Evolutionary conservation across 371 early-diverging fungal species (phyloP), one percentile per base, ranked within the genome.

Genomic region (Syncephalastrum contaminatum): DNA sequence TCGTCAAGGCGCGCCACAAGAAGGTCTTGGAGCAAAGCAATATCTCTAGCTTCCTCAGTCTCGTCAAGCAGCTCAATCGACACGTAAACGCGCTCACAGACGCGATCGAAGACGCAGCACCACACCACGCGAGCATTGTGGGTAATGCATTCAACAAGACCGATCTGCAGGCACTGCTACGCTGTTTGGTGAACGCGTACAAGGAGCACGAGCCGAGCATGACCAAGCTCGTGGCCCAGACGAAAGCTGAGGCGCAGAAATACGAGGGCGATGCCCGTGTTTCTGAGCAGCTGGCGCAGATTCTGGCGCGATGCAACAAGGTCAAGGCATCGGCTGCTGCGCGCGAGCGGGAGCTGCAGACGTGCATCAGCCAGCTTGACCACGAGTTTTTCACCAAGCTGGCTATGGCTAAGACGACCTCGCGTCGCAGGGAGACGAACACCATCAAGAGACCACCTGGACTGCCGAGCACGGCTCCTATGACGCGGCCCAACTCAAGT

Each of bases 301-400:
- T 76, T 1, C 53, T 64, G 18, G 71, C 71, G 51, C 71, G 72
- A 62, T 79, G 73, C 69, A 64, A 75, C 22, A 78, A 78, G 40
- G 40, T 64, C 19, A 61, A 70, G 51, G 49, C 62, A 18, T 48
- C 60, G 5, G 53, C 64, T 15, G 62, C 62, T 40, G 60, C 61
- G 21, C 59, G 67, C 8, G 73, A 68, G 43, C 59, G 62, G 30
- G 70, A 72, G 36, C 27, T 72, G 22, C 73, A 70, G 48, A 66
- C 63, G 22, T 68, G 70, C 45, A 64, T 72, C 16, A 63, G 53
- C 36, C 67, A 71, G 24, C 51, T 77, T 20, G 68, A 72, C 40
- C 74, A 72, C 51, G 74, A 73, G 43, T 73, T 73, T 48, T 77
- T 73, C 25, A 77, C 74, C 21, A 77, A 77, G 24, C 66, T 77